Evolutionary conservation across 257 asterid species (phyloP).

Genomic region (Solanum bukasovii): DNA sequence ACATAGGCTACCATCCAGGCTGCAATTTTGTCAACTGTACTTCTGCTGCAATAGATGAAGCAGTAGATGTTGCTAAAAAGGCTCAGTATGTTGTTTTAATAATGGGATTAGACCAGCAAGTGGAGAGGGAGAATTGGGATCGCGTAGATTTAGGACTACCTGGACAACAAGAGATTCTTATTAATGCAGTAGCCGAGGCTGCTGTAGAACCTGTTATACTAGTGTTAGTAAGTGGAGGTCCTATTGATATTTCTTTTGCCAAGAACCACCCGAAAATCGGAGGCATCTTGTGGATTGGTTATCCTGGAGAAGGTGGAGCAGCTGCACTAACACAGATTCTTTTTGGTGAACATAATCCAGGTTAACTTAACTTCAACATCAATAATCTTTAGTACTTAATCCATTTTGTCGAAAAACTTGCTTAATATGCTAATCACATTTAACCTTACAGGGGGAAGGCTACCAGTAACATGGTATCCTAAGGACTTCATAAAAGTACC

Average conservation of each 20-base stretch:
- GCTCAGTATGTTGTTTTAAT: constrained; percentile 42
- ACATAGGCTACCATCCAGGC: constrained; percentile 25
- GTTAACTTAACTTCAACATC: constrained; percentile 7
- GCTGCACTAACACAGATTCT: constrained; percentile 44
- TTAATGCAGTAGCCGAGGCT: constrained; percentile 28
- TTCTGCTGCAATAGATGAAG: constrained; percentile 21
- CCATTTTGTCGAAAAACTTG: background rate
- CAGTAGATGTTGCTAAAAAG: constrained; percentile 18
- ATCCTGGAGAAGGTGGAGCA: constrained; percentile 72
- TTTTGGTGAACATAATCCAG: constrained; percentile 64
- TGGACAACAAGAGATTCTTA: constrained; percentile 37
- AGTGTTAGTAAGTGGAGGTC: constrained; percentile 45
- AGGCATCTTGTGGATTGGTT: constrained; percentile 67
- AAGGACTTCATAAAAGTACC: constrained; percentile 37
- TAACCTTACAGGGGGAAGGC: constrained; percentile 39
- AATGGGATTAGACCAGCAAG: constrained; percentile 59
- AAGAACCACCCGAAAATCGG: constrained; percentile 39
- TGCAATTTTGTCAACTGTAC: constrained; percentile 41
- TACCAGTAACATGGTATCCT: constrained; percentile 77
- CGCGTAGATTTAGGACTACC: constrained; percentile 42
- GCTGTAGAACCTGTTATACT: constrained; percentile 38
- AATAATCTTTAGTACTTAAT: background rate
- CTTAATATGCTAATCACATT: background rate
- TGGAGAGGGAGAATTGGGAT: constrained; percentile 47
- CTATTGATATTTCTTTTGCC: constrained; percentile 57